Evolutionary conservation across 73 alveolate species (phyloP).

Genomic region (Uronychia binucleata): DNA sequence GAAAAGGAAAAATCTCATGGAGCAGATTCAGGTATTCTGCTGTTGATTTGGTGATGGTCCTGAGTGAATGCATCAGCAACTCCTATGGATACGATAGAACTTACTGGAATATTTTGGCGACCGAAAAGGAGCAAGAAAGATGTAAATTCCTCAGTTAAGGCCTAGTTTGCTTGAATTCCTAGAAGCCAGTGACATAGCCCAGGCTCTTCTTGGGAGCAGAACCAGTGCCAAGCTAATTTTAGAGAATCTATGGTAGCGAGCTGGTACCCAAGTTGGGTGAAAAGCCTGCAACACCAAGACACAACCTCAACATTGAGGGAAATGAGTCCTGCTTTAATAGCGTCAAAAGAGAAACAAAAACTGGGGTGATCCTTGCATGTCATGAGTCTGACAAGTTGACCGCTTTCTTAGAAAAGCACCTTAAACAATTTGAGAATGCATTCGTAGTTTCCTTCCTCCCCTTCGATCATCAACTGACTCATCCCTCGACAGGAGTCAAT

Average conservation of each 20-base stretch:
- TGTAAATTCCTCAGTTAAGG: conserved; percentile 28
- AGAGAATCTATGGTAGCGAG: conserved; percentile 43
- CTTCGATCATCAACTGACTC: no score
- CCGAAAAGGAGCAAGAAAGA: conserved; percentile 43
- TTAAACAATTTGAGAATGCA: neutral
- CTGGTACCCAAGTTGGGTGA: conserved; percentile 45
- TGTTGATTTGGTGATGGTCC: conserved; percentile 18
- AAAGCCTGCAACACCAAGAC: conserved; percentile 54
- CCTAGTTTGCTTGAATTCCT: conserved; percentile 28
- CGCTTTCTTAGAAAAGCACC: neutral
- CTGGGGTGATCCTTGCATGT: conserved; percentile 22
- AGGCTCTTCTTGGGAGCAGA: conserved; percentile 49
- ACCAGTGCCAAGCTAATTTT: conserved; percentile 68
- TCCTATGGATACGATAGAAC: neutral
- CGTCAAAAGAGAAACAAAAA: conserved; percentile 31
- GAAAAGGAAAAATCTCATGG: conserved; percentile 54
- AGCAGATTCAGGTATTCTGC: conserved; percentile 40
- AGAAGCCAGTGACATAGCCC: conserved; percentile 21
- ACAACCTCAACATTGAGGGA: conserved; percentile 52
- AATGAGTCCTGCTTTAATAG: conserved; percentile 43
- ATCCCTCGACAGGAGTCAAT: no score
- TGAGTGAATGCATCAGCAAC: conserved; percentile 52
- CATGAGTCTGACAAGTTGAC: neutral
- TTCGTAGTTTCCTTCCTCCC: no score
- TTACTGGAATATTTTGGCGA: conserved; percentile 50